Percentiles rank a stretch among this genome's conserved stretches.
Evolutionary conservation across 495 filamentous ascomycete species (phyloP).

Genomic region (Schizothecium vesticola): DNA sequence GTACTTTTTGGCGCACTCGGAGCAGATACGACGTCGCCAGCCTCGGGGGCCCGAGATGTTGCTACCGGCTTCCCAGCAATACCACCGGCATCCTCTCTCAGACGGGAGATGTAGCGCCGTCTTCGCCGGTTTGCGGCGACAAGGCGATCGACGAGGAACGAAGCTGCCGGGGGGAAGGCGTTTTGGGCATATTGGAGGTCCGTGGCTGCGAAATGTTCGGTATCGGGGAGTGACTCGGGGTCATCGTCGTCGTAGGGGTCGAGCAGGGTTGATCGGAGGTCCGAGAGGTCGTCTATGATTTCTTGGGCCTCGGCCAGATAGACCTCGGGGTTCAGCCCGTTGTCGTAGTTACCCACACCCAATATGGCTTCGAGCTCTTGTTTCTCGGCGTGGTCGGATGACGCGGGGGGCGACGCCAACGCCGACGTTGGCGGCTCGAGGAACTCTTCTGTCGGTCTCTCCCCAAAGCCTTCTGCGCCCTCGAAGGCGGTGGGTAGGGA

Average conservation of each 20-base stretch:
- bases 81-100: neutral
- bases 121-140: neutral
- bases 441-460: neutral
- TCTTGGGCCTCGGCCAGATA: neutral
- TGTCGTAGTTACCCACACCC: neutral
- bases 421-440: neutral
- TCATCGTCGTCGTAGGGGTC: constrained; percentile 2
- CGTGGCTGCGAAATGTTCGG: neutral
- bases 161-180: neutral
- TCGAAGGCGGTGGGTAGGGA: neutral
- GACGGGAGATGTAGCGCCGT: neutral
- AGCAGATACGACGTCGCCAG: too few species aligned
- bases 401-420: neutral
- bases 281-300: neutral
- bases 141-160: neutral
- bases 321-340: neutral
- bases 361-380: neutral
- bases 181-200: neutral
- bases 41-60: too few species aligned
- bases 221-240: neutral
- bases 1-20: neutral
- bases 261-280: neutral
- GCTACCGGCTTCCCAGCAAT: neutral
- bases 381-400: neutral
- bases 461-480: neutral